Conservation (phyloP, 2,329 filamentous ascomycete genomes). For the Raffaelea arxii region DNA sequence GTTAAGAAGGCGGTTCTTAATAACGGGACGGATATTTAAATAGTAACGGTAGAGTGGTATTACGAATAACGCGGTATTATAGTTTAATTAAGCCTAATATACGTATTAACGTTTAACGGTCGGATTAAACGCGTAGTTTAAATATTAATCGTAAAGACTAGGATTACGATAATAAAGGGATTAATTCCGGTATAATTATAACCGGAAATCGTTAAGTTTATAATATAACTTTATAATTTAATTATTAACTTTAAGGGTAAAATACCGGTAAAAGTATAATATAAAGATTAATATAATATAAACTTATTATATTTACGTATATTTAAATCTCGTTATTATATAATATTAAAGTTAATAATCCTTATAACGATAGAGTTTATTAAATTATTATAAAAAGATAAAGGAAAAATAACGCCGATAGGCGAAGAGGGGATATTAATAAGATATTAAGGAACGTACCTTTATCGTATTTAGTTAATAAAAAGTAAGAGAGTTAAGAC, state of each 20-base stretch:
- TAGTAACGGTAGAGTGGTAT: background rate
- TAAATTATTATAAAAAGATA: too few relatives aligned
- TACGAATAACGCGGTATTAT: background rate
- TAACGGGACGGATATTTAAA: background rate
- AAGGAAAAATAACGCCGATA: too few relatives aligned
- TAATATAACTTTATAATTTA: background rate
- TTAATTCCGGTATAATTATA: background rate
- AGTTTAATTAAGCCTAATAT: background rate
- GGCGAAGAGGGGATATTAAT: too few relatives aligned
- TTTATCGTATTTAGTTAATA: too few relatives aligned
- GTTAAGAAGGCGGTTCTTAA: background rate
- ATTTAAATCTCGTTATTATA: background rate
- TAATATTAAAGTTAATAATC: background rate
- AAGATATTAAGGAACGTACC: too few relatives aligned
- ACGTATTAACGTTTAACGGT: background rate
- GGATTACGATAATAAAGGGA: too few relatives aligned
- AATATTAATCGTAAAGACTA: background rate
- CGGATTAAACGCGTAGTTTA: background rate
- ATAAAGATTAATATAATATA: background rate
- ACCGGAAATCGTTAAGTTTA: background rate
- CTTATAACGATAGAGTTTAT: too few relatives aligned
- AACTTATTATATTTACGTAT: background rate
- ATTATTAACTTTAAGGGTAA: background rate
- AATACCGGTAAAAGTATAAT: background rate
- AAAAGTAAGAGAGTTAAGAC: too few relatives aligned